Percentiles rank a stretch among this genome's conserved stretches.
phyloP scores from a whole-genome alignment of 2,329 filamentous ascomycete genomes.

The Diaporthe nobilis region DNA sequence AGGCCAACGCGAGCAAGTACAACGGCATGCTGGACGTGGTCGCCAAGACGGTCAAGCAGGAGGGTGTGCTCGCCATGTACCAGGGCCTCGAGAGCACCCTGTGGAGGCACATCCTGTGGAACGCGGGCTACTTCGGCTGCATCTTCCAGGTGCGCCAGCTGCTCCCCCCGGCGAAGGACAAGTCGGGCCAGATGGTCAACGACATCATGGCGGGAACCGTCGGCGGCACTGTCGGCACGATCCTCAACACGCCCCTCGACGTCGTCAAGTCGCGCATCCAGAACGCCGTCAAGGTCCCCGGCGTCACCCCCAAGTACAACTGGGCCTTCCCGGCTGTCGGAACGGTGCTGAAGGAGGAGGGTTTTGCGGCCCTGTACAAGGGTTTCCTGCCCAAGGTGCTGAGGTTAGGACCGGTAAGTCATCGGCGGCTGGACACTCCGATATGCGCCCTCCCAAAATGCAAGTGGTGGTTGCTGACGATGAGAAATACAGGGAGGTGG shows the following conservation, averaged over 20 bases:
- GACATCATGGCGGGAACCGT: slow-evolving; percentile 89
- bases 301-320: slow-evolving; percentile 93
- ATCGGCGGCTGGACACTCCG: slow-evolving; percentile 54
- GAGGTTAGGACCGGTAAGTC: slow-evolving; percentile 72
- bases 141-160: slow-evolving; percentile 96
- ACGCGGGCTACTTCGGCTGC: slow-evolving; percentile 96
- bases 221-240: slow-evolving; percentile 88
- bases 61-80: slow-evolving; percentile 91
- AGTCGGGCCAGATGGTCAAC: slow-evolving; percentile 85
- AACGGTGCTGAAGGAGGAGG: slow-evolving; percentile 93
- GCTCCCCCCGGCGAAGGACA: slow-evolving; percentile 84
- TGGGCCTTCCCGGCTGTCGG: slow-evolving; percentile 93
- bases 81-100: slow-evolving; percentile 96
- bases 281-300: slow-evolving; percentile 88
- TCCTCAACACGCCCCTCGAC: slow-evolving; percentile 94
- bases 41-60: slow-evolving; percentile 83
- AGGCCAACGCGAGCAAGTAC: slow-evolving; percentile 91
- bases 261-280: slow-evolving; percentile 99
- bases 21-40: slow-evolving; percentile 86
- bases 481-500: slow-evolving; percentile 57
- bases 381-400: slow-evolving; percentile 97
- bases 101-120: slow-evolving; percentile 90
- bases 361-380: slow-evolving; percentile 94
- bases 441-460: background rate
- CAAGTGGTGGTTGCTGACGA: background rate